Conservation (phyloP, 1,139 yeast species). For the Arxiozyma heterogenica region DNA sequence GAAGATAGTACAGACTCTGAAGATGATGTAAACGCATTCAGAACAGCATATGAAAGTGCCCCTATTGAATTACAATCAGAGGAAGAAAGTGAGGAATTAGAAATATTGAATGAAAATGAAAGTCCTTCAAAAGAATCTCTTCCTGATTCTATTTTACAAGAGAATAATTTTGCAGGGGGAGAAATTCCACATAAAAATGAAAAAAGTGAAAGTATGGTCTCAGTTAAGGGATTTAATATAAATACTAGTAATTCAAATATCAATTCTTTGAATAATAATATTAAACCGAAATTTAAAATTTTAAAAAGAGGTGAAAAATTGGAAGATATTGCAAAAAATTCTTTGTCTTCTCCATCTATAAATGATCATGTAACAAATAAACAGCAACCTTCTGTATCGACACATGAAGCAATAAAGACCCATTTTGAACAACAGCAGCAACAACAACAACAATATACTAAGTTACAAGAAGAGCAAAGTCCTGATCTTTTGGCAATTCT, state of each 20-base stretch:
- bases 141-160: slow-evolving; percentile 8
- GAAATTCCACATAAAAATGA: slow-evolving; percentile 37
- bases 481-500: slow-evolving; percentile 7
- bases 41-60: slow-evolving; percentile 4
- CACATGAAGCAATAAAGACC: background rate
- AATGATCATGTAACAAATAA: background rate
- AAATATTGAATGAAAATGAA: slow-evolving; percentile 10
- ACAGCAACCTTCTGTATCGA: background rate
- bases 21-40: slow-evolving; percentile 5
- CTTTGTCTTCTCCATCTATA: background rate
- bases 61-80: background rate
- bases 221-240: slow-evolving; percentile 8
- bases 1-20: slow-evolving; percentile 11
- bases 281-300: slow-evolving; percentile 27
- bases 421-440: background rate
- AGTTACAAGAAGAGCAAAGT: background rate
- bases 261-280: background rate
- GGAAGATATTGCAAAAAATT: background rate
- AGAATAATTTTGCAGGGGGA: slow-evolving; percentile 20
- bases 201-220: slow-evolving; percentile 10
- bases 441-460: background rate
- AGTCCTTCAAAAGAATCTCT: slow-evolving; percentile 1
- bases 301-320: slow-evolving; percentile 31
- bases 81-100: slow-evolving; percentile 9
- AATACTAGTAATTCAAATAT: slow-evolving; percentile 1